These are phyloP conservation scores for Leucosporidium yakuticum DNA, from an alignment of 768 basidiomycete species.

Conservation along the genomic window DNA sequence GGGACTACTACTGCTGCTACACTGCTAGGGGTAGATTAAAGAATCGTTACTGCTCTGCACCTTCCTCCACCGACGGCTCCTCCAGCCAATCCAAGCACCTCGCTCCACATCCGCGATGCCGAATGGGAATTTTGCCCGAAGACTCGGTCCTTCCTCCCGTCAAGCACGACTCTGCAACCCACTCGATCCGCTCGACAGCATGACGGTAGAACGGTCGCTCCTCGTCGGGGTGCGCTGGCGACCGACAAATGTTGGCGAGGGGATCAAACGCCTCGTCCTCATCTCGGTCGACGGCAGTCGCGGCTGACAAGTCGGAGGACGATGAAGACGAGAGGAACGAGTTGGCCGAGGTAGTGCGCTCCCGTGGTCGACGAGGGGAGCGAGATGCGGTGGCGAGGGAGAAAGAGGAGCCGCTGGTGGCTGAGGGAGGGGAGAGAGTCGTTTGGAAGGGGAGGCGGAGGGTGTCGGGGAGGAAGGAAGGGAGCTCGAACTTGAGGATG, in stretches of 20 bases:
- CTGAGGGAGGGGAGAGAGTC: background rate
- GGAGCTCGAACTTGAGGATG: conserved; percentile 12
- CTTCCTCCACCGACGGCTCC: background rate
- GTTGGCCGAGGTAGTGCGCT: conserved; percentile 2
- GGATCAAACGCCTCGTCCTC: conserved; percentile 25
- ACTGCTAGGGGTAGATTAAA: no score
- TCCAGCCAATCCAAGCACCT: conserved; percentile 35
- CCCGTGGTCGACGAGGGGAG: background rate
- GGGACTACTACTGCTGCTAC: no score
- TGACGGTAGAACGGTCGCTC: conserved; percentile 15
- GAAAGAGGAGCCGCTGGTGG: no score
- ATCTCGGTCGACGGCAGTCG: conserved; percentile 2
- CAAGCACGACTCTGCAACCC: conserved; percentile 24
- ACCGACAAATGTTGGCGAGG: conserved; percentile 20
- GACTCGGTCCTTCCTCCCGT: background rate
- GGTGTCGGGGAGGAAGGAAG: background rate
- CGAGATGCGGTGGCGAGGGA: no score
- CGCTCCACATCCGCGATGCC: conserved; percentile 29
- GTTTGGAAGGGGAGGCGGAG: background rate
- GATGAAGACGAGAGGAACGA: background rate
- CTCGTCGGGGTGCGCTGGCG: conserved; percentile 16
- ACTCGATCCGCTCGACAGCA: conserved; percentile 33
- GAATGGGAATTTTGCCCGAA: conserved; percentile 23
- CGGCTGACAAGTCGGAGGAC: background rate
- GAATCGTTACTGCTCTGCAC: no score